phyloP scores from a whole-genome alignment of 2,329 filamentous ascomycete species.

The Hymenotorrendiella dingleyae region DNA sequence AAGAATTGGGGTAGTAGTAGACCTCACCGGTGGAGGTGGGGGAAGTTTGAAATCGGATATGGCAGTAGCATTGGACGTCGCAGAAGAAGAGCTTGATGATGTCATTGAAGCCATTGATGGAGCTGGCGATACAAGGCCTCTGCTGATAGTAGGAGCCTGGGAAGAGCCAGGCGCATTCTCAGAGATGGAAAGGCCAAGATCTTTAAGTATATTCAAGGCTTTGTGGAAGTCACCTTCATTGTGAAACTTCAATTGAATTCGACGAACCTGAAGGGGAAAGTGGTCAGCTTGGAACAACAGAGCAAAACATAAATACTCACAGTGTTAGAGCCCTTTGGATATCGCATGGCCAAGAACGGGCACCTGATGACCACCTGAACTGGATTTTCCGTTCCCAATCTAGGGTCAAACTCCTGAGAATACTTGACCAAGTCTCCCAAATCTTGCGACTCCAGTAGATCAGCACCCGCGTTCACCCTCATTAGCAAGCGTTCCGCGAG shows the following conservation, averaged over 20 bases:
- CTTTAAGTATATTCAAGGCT: conserved; percentile 24
- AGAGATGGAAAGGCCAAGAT: conserved; percentile 31
- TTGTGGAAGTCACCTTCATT: conserved; percentile 32
- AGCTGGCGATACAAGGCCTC: conserved; percentile 9
- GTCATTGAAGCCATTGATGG: conserved; percentile 5
- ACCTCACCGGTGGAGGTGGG: too few species aligned
- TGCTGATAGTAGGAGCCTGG: neutral
- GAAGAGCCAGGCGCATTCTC: conserved; percentile 12
- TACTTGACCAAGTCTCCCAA: conserved; percentile 20
- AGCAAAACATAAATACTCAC: conserved; percentile 17
- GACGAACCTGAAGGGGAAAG: conserved; percentile 31
- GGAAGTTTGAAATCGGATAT: too few species aligned
- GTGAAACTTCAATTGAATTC: conserved; percentile 39
- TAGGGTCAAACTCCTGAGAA: conserved; percentile 14
- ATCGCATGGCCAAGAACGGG: conserved; percentile 32
- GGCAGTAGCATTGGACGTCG: neutral
- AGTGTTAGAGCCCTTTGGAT: conserved; percentile 23
- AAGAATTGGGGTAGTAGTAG: too few species aligned
- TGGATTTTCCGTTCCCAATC: conserved; percentile 20
- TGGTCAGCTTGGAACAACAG: neutral
- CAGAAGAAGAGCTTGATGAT: conserved; percentile 9
- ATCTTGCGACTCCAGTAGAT: conserved; percentile 33
- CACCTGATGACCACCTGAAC: conserved; percentile 30
- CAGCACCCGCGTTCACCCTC: conserved; percentile 36
- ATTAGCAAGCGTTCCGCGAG: conserved; percentile 24